These are phyloP conservation scores for Ganoderma resinaceum DNA, from an alignment of 1,284 basidiomycete genomes.

Conservation along the genomic window DNA sequence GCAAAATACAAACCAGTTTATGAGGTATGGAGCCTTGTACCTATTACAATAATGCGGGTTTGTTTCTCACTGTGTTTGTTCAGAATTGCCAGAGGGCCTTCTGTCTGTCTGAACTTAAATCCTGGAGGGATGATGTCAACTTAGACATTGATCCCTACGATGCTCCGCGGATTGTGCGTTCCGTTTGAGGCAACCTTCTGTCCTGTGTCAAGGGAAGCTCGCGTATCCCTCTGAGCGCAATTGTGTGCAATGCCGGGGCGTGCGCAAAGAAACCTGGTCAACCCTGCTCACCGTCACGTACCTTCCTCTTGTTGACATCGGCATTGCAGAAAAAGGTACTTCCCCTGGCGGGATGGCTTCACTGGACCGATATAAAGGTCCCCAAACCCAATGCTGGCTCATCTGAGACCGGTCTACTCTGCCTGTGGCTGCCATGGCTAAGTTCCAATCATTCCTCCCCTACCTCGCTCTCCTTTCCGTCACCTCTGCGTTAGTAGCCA, in stretches of 20 bases:
- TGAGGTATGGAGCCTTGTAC: not conserved
- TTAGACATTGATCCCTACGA: not conserved
- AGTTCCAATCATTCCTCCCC: conserved; percentile 22
- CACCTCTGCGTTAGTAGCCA: conserved; percentile 15
- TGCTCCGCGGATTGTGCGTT: not conserved
- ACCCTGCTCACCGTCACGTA: not conserved
- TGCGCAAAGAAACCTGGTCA: not conserved
- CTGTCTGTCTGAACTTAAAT: not conserved
- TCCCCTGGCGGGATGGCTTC: not conserved
- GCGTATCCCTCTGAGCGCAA: not conserved
- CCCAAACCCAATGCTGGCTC: not conserved
- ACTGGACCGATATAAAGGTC: not conserved
- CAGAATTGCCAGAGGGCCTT: not conserved
- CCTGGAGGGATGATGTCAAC: not conserved
- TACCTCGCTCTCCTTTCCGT: conserved; percentile 17
- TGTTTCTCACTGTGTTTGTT: not conserved
- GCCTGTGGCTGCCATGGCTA: conserved; percentile 16
- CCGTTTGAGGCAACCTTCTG: not conserved
- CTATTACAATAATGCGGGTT: not conserved
- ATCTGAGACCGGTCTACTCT: not conserved
- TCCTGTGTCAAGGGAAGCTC: not conserved
- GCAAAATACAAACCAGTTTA: not conserved
- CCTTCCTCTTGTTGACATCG: not conserved
- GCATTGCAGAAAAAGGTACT: not conserved
- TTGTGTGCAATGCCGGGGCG: not conserved